phyloP scores from a whole-genome alignment of 2,329 filamentous ascomycete species.

The Mycogone perniciosa region DNA sequence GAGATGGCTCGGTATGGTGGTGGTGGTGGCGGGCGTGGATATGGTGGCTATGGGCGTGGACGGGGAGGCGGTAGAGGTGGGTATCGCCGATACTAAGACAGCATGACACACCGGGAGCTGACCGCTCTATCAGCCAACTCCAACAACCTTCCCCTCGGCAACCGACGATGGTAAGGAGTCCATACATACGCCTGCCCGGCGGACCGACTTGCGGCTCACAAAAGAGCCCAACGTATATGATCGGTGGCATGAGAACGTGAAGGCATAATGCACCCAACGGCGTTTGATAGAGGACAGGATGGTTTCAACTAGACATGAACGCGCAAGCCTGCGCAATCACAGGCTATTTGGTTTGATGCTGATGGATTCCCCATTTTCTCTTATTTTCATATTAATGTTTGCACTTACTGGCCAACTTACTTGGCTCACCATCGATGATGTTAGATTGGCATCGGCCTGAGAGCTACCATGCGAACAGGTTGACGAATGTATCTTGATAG shows the following conservation, averaged over 20 bases:
- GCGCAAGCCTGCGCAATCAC: conserved; percentile 10
- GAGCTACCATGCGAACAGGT: conserved; percentile 5
- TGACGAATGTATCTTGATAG: conserved; percentile 12
- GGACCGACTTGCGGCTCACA: not conserved
- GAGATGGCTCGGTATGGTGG: conserved; percentile 95
- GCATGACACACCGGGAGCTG: conserved; percentile 27
- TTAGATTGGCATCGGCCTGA: conserved; percentile 6
- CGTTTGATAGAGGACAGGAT: conserved; percentile 28
- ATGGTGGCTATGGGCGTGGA: conserved; percentile 64
- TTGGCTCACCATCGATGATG: conserved; percentile 3
- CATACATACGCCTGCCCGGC: not conserved
- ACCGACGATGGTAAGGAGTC: conserved; percentile 43
- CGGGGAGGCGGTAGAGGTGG: conserved; percentile 48
- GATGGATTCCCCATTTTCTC: conserved; percentile 8
- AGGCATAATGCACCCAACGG: conserved; percentile 20
- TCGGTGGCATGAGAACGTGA: conserved; percentile 3
- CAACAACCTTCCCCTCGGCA: conserved; percentile 45
- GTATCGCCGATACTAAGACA: conserved; percentile 31
- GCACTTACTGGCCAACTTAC: conserved; percentile 7
- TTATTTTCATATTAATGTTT: conserved; percentile 8
- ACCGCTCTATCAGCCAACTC: conserved; percentile 37
- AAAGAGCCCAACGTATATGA: not conserved
- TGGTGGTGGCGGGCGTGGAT: conserved; percentile 69
- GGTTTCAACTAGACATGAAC: conserved; percentile 18
- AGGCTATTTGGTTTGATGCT: conserved; percentile 13